Evolutionary conservation across 495 filamentous ascomycete genomes (phyloP), one percentile per base, ranked within the genome.

Genomic region (Penicillium diatomitis): DNA sequence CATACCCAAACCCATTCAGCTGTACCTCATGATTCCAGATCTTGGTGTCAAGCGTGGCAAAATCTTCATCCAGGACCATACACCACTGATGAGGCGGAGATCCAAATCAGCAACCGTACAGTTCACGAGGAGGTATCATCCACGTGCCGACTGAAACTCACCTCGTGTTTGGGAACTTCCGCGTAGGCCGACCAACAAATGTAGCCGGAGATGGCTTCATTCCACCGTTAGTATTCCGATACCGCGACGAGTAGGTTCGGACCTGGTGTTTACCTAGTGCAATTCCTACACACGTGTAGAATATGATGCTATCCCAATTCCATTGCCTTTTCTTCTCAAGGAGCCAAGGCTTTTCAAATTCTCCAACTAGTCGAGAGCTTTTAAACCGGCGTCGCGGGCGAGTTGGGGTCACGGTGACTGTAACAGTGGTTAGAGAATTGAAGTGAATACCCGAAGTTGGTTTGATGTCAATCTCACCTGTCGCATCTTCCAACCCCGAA

Each of bases 21-120:
- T 56, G 53, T 7, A 85, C 80, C 64, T 92, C 87, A 57, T 84
- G 81, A 30, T 79, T 79, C 88, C 88, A 94, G 4, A 90, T 65
- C 8, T 71, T 64, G 0, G 68, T 60, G 54, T 86, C 71, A 37
- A 88, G 70, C 8, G 64, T 60, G 3, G 75, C 71, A 63, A 85
- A 94, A 56, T 82, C 75, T 46, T 90, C 88, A 40, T 76, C 74
- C 33, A 90, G 64, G 6, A 92, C 78, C 2, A 75, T 61, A 60
- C 85, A 90, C 68, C 90, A 90, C 42, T 81, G 8, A 7, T 38
- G 9, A n/a, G n/a, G 27, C 38, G 20, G 32, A 43, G 39, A 20
- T 20, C 20, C 38, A 20, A 39, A 10, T 29, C 10, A 36, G 3
- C 12, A 7, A 6, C 30, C 9, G 3, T 37, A 6, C 6, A 32